Evolutionary conservation across 169 alveolate genomes (phyloP).

Genomic region (Cryptosporidium bovis): DNA sequence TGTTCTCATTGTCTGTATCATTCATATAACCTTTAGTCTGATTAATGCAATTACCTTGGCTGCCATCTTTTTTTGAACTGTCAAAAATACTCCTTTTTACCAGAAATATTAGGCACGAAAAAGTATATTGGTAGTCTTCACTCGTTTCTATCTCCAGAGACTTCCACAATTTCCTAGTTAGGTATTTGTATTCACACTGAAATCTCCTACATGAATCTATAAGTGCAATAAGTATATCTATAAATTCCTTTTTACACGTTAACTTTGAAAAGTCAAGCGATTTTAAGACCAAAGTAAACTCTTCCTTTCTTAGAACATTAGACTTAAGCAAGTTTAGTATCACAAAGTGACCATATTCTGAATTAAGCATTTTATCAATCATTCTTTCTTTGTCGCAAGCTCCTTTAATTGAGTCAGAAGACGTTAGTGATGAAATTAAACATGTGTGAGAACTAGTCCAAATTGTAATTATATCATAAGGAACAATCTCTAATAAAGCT

Average conservation of each 20-base stretch:
- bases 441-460: slow-evolving; percentile 38
- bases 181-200: slow-evolving; percentile 43
- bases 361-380: slow-evolving; percentile 13
- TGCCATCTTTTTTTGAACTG: neutral
- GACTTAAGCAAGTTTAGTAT: slow-evolving; percentile 27
- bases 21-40: neutral
- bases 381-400: neutral
- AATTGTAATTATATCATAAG: slow-evolving; percentile 10
- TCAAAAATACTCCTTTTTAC: slow-evolving; percentile 11
- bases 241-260: slow-evolving; percentile 8
- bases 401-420: neutral
- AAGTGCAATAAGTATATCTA: slow-evolving; percentile 33
- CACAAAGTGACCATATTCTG: slow-evolving; percentile 56
- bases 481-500: slow-evolving; percentile 23
- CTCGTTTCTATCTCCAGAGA: slow-evolving; percentile 36
- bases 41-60: neutral
- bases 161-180: slow-evolving; percentile 58
- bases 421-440: neutral
- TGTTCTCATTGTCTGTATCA: neutral
- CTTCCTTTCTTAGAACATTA: slow-evolving; percentile 24
- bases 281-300: slow-evolving; percentile 37
- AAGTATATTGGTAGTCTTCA: slow-evolving; percentile 61
- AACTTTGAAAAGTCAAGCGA: slow-evolving; percentile 32
- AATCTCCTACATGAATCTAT: slow-evolving; percentile 58
- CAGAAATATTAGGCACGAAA: slow-evolving; percentile 57